phyloP scores from a whole-genome alignment of 306 rosid genomes.

The Prunus mume region DNA sequence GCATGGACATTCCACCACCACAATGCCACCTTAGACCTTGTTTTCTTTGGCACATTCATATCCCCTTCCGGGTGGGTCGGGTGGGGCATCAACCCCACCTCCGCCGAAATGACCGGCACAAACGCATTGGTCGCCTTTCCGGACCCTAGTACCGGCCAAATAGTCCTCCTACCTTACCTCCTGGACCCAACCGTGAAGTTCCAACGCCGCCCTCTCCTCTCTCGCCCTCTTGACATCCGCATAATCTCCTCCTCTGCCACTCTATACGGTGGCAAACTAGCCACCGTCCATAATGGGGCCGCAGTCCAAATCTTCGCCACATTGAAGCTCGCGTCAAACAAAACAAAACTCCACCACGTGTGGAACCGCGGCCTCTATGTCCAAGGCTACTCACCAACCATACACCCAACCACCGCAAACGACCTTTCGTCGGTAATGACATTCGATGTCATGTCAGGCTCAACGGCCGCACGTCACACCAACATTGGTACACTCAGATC shows the following conservation, averaged over 20 bases:
- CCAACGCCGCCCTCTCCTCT: slow-evolving; percentile 74
- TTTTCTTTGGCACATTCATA: slow-evolving; percentile 82
- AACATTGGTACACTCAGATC: slow-evolving; percentile 37
- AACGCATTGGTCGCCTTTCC: slow-evolving; percentile 80
- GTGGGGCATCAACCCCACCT: slow-evolving; percentile 81
- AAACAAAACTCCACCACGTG: slow-evolving; percentile 61
- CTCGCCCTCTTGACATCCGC: slow-evolving; percentile 72
- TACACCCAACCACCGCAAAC: slow-evolving; percentile 72
- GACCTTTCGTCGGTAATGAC: slow-evolving; percentile 76
- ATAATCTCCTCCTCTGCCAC: slow-evolving; percentile 66
- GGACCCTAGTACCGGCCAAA: slow-evolving; percentile 74
- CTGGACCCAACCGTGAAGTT: slow-evolving; percentile 76
- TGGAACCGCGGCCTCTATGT: slow-evolving; percentile 98
- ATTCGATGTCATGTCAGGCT: slow-evolving; percentile 67
- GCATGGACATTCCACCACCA: slow-evolving; percentile 90
- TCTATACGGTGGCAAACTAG: slow-evolving; percentile 71
- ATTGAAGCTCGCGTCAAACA: slow-evolving; percentile 55
- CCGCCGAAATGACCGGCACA: slow-evolving; percentile 78
- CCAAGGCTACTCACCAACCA: slow-evolving; percentile 94
- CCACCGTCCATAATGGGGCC: slow-evolving; percentile 76
- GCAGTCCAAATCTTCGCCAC: slow-evolving; percentile 68
- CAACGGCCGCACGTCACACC: slow-evolving; percentile 39
- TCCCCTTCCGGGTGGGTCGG: slow-evolving; percentile 99
- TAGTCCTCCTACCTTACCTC: slow-evolving; percentile 71
- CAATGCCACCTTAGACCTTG: slow-evolving; percentile 71